Evolutionary conservation across 2,329 filamentous ascomycete genomes (phyloP), one percentile per base, ranked within the genome.

Genomic region (Furcasterigmium sp.): DNA sequence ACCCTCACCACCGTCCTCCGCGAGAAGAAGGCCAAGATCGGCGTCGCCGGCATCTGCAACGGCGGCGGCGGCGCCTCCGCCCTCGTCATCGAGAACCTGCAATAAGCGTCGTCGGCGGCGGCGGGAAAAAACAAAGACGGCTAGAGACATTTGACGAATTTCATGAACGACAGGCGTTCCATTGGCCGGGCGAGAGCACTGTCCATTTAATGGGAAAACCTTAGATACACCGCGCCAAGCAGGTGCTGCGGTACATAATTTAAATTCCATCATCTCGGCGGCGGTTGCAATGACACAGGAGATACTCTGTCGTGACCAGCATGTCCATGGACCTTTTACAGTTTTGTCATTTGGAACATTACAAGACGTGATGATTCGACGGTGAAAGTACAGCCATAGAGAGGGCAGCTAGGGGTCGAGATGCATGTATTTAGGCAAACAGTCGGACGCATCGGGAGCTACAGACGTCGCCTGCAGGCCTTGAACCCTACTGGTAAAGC

Each of bases 11-110:
- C 89, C 50, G 91, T 97, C 28, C 73, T 98, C 59, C 86, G 80
- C 65, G 85, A 93, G 65, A 93, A 91, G 77, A 87, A 89, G 65
- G 91, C 82, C 59, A 96, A 94, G 83, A 84, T 97, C 64, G 93
- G 93, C 45, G 87, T 83, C 59, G 91, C 87, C 30, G 93, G 88
- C 59, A 97, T 98, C 62, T 98, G 93, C 82, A 98, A 98, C 67
- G 93, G 93, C 53, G 93, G 93, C 45, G 93, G 93, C 56, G 93
- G 93, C 63, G 93, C 93, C 47, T 95, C 88, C 58, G 93, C 93
- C 46, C 72, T 98, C 53, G 88, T 98, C 50, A 81, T 98, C 58
- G 93, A 98, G 76, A 81, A 65, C 61, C 61, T 82, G 59, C 73
- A 78, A 67, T 79, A 68, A 67, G 62, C 21, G 43, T 17, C 23